A percentile compares a stretch with the other conserved stretches of the same genome.
These are phyloP conservation scores for Beauveria sp. DNA, from an alignment of 2,329 filamentous ascomycete genomes.

Conservation along the genomic window DNA sequence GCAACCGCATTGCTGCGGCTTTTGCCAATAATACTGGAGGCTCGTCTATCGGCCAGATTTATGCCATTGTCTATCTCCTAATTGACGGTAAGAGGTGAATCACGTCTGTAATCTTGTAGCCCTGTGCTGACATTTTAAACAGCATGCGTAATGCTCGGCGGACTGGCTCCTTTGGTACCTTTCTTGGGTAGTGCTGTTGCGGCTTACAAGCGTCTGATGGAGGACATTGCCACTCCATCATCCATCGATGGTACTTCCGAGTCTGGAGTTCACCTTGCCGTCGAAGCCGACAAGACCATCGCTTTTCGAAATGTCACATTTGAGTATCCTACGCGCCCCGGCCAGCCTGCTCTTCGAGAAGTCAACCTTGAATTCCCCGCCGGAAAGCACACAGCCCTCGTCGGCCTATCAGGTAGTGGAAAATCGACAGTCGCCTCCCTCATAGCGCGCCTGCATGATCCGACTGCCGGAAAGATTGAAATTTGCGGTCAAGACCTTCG, in stretches of 20 bases:
- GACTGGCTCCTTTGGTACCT: conserved; percentile 50
- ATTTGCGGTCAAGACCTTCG: conserved; percentile 29
- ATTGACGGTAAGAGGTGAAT: conserved; percentile 31
- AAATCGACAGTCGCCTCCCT: conserved; percentile 37
- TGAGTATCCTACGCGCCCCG: conserved; percentile 27
- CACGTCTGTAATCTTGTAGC: not conserved
- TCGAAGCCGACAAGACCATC: conserved; percentile 19
- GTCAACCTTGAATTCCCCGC: conserved; percentile 27
- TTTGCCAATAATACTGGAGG: conserved; percentile 24
- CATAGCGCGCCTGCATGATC: conserved; percentile 38
- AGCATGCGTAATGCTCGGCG: conserved; percentile 50
- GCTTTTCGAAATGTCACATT: conserved; percentile 28
- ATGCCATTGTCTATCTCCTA: conserved; percentile 47
- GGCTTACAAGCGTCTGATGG: conserved; percentile 44
- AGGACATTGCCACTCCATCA: conserved; percentile 42
- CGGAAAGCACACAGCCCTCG: conserved; percentile 38
- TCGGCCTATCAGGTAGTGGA: conserved; percentile 42
- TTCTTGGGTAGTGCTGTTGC: conserved; percentile 47
- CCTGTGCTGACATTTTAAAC: conserved; percentile 7
- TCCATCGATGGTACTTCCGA: conserved; percentile 29
- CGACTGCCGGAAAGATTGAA: conserved; percentile 28
- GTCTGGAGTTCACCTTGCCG: conserved; percentile 30
- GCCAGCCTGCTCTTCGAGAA: conserved; percentile 27
- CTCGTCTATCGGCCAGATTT: conserved; percentile 36
- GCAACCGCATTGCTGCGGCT: conserved; percentile 25